A percentile compares a stretch with the other conserved stretches of the same genome.
Evolutionary conservation across 2,329 filamentous ascomycete genomes (phyloP).

Genomic region (Acrodontium crateriforme): DNA sequence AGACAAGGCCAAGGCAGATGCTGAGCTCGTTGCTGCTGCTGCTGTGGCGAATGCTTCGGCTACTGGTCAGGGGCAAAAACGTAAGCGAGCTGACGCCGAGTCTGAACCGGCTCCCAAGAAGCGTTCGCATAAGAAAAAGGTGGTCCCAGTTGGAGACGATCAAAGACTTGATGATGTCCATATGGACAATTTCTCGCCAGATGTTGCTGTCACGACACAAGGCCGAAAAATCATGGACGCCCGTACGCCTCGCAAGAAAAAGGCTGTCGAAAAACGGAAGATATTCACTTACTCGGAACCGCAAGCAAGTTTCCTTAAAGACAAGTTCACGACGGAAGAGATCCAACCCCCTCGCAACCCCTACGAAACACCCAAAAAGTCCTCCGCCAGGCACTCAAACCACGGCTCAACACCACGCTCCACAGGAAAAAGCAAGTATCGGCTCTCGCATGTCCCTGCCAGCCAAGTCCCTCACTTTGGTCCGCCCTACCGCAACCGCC

Average conservation of each 20-base stretch:
- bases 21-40: background rate
- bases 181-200: too few relatives aligned
- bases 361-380: background rate
- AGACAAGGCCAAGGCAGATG: background rate
- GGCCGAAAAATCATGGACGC: too few relatives aligned
- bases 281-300: background rate
- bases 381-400: background rate
- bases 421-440: too few relatives aligned
- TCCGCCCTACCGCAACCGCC: slow-evolving; percentile 10
- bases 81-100: background rate
- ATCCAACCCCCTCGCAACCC: background rate
- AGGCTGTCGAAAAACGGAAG: too few relatives aligned
- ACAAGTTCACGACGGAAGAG: background rate
- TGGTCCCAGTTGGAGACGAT: background rate
- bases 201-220: too few relatives aligned
- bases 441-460: too few relatives aligned
- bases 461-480: slow-evolving; percentile 8
- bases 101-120: background rate
- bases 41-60: background rate
- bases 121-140: background rate
- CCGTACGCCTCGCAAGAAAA: too few relatives aligned
- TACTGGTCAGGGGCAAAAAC: background rate
- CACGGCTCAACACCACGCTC: too few relatives aligned
- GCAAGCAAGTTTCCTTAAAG: background rate
- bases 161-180: too few relatives aligned